Percentiles rank a stretch among this genome's conserved stretches.
Conservation (phyloP, 805 yeast genomes). For the Zygosaccharomyces rouxii region DNA sequence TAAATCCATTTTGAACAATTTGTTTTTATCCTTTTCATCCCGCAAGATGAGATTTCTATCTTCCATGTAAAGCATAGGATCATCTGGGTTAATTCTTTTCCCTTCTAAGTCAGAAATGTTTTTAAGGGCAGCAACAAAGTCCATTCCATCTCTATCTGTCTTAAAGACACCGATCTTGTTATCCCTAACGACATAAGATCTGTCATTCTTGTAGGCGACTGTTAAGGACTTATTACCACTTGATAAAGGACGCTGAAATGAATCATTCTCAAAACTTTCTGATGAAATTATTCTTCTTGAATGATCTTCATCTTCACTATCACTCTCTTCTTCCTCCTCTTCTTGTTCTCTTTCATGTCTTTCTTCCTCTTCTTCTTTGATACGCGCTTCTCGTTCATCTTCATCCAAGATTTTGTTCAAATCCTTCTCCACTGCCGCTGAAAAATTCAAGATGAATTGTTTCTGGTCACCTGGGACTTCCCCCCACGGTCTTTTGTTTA, state of each 20-base stretch:
- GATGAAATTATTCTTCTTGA: conserved; percentile 23
- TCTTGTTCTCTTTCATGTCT: conserved; percentile 35
- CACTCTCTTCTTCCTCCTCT: conserved; percentile 35
- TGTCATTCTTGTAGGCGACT: conserved; percentile 63
- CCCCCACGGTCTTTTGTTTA: conserved; percentile 49
- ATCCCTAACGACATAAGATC: conserved; percentile 78
- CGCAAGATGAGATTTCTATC: conserved; percentile 68
- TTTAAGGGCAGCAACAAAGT: conserved; percentile 63
- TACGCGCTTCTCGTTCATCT: conserved; percentile 14
- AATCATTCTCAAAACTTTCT: conserved; percentile 15
- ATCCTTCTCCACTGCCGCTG: conserved; percentile 41
- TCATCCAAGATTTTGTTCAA: conserved; percentile 31
- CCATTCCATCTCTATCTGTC: conserved; percentile 45
- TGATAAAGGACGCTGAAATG: conserved; percentile 18
- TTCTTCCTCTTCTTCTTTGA: conserved; percentile 20
- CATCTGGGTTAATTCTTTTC: conserved; percentile 48
- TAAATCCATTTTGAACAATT: conserved; percentile 70
- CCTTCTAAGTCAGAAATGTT: conserved; percentile 52
- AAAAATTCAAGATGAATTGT: conserved; percentile 54
- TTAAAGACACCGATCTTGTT: conserved; percentile 76
- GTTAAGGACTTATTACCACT: conserved; percentile 59
- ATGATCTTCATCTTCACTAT: conserved; percentile 33
- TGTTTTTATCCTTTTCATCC: conserved; percentile 42
- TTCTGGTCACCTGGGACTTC: conserved; percentile 42
- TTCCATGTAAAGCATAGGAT: conserved; percentile 71